A percentile compares a stretch with the other conserved stretches of the same genome.
These are phyloP conservation scores for Myxozyma neotropica DNA, from an alignment of 805 yeast species.

Conservation along the genomic window DNA sequence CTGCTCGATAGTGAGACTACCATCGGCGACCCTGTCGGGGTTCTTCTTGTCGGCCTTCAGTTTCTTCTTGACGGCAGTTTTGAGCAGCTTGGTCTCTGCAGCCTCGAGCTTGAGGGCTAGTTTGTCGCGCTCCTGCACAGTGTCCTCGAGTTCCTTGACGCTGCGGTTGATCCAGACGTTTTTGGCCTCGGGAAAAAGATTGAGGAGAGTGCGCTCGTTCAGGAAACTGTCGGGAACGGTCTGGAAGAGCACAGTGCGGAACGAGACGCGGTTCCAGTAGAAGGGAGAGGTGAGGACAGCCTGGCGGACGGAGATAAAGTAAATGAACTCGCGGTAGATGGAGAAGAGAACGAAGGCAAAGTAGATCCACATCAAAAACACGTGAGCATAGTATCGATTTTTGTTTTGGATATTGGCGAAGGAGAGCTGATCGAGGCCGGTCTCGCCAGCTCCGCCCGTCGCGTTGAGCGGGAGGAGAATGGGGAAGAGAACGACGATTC, in stretches of 20 bases:
- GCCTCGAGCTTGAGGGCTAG: constrained; percentile 66
- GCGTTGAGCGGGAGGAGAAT: constrained; percentile 85
- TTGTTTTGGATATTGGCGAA: constrained; percentile 71
- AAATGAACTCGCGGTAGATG: constrained; percentile 79
- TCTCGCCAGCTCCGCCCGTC: constrained; percentile 54
- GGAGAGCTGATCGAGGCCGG: constrained; percentile 75
- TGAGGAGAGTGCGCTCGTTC: constrained; percentile 70
- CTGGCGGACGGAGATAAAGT: constrained; percentile 72
- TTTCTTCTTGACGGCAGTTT: constrained; percentile 64
- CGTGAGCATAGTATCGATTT: constrained; percentile 82
- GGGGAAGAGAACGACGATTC: constrained; percentile 59
- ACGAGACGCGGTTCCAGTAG: constrained; percentile 70
- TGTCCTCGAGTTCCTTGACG: constrained; percentile 53
- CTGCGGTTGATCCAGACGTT: constrained; percentile 79
- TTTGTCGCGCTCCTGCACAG: constrained; percentile 60
- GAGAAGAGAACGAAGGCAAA: constrained; percentile 70
- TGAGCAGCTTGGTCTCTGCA: constrained; percentile 62
- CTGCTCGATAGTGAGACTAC: constrained; percentile 14
- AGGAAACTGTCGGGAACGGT: constrained; percentile 76
- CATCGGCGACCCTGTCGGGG: constrained; percentile 38
- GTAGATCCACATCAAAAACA: constrained; percentile 74
- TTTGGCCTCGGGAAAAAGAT: constrained; percentile 79
- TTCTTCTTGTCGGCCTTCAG: constrained; percentile 67
- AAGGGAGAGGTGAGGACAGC: constrained; percentile 80
- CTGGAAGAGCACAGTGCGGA: constrained; percentile 82